Conservation (phyloP, 148 eudicot genomes). For the Nepenthes mirabilis region DNA sequence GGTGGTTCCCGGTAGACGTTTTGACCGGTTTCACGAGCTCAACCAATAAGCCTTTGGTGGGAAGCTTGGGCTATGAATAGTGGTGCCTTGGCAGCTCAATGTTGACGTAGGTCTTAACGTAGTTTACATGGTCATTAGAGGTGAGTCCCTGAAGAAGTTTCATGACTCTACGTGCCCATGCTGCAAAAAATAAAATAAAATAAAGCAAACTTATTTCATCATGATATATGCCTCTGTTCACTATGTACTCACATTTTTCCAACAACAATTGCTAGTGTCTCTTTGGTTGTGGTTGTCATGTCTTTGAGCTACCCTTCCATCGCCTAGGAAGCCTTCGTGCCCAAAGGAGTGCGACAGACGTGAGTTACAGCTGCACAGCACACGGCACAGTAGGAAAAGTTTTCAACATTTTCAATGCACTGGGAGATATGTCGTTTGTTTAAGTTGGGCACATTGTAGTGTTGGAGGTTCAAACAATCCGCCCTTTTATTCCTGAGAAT, state of each 20-base stretch:
- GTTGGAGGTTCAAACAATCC: constrained; percentile 66
- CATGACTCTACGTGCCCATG: constrained; percentile 23
- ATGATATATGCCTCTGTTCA: constrained; percentile 42
- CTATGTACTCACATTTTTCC: constrained; percentile 35
- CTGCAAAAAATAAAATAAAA: constrained; percentile 7
- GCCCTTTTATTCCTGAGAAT: constrained; percentile 54
- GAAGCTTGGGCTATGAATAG: constrained; percentile 13
- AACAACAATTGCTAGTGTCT: constrained; percentile 42
- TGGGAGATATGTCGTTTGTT: constrained; percentile 64
- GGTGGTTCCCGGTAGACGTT: constrained; percentile 27
- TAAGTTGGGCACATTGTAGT: constrained; percentile 77
- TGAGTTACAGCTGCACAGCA: constrained; percentile 26
- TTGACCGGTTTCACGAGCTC: constrained; percentile 30
- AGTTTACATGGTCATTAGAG: constrained; percentile 19
- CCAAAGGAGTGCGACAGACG: constrained; percentile 24
- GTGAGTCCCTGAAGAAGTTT: constrained; percentile 26
- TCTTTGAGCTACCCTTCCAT: constrained; percentile 26
- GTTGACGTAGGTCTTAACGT: constrained; percentile 12
- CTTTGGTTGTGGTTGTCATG: constrained; percentile 52
- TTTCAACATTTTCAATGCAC: constrained; percentile 36
- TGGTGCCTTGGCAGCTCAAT: constrained; percentile 13
- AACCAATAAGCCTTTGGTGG: constrained; percentile 28
- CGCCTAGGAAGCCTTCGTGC: constrained; percentile 41
- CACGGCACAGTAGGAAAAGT: constrained; percentile 10
- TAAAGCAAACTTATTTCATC: constrained; percentile 36